These are phyloP conservation scores for Benincasa hispida DNA, from an alignment of 306 rosid genomes.

Conservation along the genomic window DNA sequence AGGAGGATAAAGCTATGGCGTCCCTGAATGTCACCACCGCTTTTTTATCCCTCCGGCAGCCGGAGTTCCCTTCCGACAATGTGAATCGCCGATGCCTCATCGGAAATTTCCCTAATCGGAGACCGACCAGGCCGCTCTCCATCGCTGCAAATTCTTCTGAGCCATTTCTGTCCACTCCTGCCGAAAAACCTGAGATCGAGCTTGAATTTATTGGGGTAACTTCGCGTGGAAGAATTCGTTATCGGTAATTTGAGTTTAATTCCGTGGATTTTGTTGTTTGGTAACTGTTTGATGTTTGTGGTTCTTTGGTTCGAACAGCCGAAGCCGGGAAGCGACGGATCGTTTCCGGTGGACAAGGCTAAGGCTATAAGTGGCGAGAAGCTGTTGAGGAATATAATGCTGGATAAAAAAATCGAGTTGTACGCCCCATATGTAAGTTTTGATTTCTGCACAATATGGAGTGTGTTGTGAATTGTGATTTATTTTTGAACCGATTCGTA, in stretches of 20 bases:
- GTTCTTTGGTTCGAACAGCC: slow-evolving; percentile 34
- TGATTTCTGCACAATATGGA: background rate
- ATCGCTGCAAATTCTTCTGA: slow-evolving; percentile 22
- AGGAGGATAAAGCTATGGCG: slow-evolving; percentile 28
- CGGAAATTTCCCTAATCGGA: slow-evolving; percentile 13
- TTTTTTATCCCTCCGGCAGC: slow-evolving; percentile 20
- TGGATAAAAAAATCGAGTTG: slow-evolving; percentile 74
- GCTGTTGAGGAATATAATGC: slow-evolving; percentile 72
- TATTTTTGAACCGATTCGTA: background rate
- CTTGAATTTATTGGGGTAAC: slow-evolving; percentile 71
- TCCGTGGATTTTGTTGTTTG: background rate
- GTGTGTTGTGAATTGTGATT: background rate
- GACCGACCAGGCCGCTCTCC: slow-evolving; percentile 9
- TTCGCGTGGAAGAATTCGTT: background rate
- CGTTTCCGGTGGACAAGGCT: slow-evolving; percentile 50
- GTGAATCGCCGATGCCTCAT: background rate
- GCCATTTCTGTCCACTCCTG: slow-evolving; percentile 16
- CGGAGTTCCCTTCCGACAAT: slow-evolving; percentile 7
- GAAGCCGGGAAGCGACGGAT: slow-evolving; percentile 47
- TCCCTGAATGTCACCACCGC: slow-evolving; percentile 26
- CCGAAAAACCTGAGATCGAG: slow-evolving; percentile 41
- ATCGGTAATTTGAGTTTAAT: background rate
- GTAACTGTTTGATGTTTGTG: background rate
- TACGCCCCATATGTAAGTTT: slow-evolving; percentile 85
- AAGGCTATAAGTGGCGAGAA: slow-evolving; percentile 64